Base-by-base conservation (phyloP, 805 yeast species). In the Dipodascopsis uninucleata region DNA sequence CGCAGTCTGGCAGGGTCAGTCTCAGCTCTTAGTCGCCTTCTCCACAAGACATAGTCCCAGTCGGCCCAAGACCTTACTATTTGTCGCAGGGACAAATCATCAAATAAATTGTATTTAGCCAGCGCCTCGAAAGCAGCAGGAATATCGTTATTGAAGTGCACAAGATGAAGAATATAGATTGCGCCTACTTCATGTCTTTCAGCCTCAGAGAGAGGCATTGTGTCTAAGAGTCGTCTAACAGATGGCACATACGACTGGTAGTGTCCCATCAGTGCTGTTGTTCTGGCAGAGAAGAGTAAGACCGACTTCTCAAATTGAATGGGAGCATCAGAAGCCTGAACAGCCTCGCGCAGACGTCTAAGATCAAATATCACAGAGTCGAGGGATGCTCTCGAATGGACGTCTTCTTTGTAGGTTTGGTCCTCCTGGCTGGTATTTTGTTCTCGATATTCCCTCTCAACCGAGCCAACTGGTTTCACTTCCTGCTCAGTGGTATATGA, bases 221-320 rank as follows among this genome's bases (percentile, higher is more conserved):
- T 18, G 6, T 59, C 59, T 20, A 77, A 58, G 21, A 78, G 53
- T 47, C 70, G 71, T 31, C 61, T 58, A n/a, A 77, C 68, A 22
- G 77, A 65, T 1, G 85, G 82, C 3, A 77, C 45, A 53, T 76
- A 79, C 1, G 82, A 69, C 48, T 76, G 76, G 55, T 72, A 71
- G 46, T 75, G 75, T 6, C 77, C 77, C 3, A 68, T 55, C 3
- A 67, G 61, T 0, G 75, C 66, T 1, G 78, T 63, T 18, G 74
- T 65, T 26, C 77, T 56, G 6, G 73, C 67, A 0, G 82, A 75
- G 28, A 67, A 69, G 23, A 78, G 49, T 45, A 69, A 74, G 18
- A 79, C 80, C n/a, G 62, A 59, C 37, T 65, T 67, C 7, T 71
- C 58, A 43, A 77, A 75, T 24, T 60, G 61, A 0, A 71, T 65